Evolutionary conservation across 768 basidiomycete genomes (phyloP).

Genomic region (Tubosaeta sp.): DNA sequence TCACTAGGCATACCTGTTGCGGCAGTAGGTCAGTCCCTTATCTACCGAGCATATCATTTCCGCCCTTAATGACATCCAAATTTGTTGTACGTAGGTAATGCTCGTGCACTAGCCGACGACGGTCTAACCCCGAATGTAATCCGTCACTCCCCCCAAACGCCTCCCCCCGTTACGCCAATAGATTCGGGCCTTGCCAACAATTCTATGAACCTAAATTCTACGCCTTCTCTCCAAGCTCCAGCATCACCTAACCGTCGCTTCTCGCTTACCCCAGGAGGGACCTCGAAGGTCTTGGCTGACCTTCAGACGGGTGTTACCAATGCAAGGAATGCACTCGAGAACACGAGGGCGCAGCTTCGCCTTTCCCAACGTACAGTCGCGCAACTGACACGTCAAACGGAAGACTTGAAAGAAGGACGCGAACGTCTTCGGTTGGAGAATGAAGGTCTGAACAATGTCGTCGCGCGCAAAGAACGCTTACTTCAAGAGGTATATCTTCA

Average conservation of each 20-base stretch:
- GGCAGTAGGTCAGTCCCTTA: constrained; percentile 60
- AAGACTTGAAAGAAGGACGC: constrained; percentile 83
- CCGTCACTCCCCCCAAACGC: constrained; percentile 30
- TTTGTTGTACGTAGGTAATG: constrained; percentile 57
- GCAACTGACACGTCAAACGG: constrained; percentile 77
- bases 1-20: constrained; percentile 68
- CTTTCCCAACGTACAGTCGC: constrained; percentile 80
- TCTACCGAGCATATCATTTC: constrained; percentile 1
- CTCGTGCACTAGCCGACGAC: constrained; percentile 78
- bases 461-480: constrained; percentile 80
- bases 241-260: constrained; percentile 49
- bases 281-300: constrained; percentile 84
- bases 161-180: constrained; percentile 30
- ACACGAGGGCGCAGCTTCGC: constrained; percentile 78
- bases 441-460: constrained; percentile 83
- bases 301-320: constrained; percentile 80
- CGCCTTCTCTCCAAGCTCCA: constrained; percentile 40
- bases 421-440: constrained; percentile 82
- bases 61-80: constrained; percentile 18
- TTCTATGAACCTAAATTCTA: constrained; percentile 30
- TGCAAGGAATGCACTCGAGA: constrained; percentile 77
- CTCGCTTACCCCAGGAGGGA: constrained; percentile 70
- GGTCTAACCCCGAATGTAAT: constrained; percentile 37
- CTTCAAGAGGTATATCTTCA: constrained; percentile 66
- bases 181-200: constrained; percentile 32